Evolutionary conservation across 306 rosid species (phyloP), one percentile per base, ranked within the genome.

Genomic region (Trichosanthes truncata): DNA sequence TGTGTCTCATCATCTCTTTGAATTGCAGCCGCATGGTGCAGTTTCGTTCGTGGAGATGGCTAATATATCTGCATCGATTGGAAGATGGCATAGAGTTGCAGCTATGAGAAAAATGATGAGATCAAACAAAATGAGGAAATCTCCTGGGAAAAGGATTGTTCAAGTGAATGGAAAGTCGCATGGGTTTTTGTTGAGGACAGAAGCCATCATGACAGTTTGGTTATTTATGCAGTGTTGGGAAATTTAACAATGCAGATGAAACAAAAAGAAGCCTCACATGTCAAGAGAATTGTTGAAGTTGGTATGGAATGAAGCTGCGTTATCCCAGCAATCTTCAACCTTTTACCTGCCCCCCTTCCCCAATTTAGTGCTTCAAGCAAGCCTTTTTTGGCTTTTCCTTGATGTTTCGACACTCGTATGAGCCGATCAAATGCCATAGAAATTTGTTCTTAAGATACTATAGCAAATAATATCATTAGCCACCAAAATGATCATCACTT

Each of bases 21-120:
- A 90, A 79, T 76, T 88, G 81, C 90, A 87, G 84, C 87, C 93
- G 11, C 67, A 67, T 38, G 85, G 49, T 48, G 88, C 91, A 53
- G 87, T 84, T 80, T 83, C 90, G 9, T 90, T 84, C 0, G 91
- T 86, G 56, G 94, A 88, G 85, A 90, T 88, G 89, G 92, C 91
- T 52, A 90, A 86, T 84, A 81, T 89, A 76, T 90, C 88, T 72
- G 97, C 94, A 55, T 88, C 89, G 9, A 80, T 85, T 67, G 89
- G 86, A 84, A 84, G 83, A 80, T 92, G 97, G 97, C 88, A 87
- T 68, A 81, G 82, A 77, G 94, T 88, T 81, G 91, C 90, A 33
- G 83, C 84, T 59, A 80, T 90, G 29, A 83, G 91, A 85, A 83
- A 80, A 59, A 87, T 69, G 84, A 90, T 92, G 91, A 88, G 81